Base-by-base conservation (phyloP, 148 eudicot species). In the Rhododendron kiyosumense region DNA sequence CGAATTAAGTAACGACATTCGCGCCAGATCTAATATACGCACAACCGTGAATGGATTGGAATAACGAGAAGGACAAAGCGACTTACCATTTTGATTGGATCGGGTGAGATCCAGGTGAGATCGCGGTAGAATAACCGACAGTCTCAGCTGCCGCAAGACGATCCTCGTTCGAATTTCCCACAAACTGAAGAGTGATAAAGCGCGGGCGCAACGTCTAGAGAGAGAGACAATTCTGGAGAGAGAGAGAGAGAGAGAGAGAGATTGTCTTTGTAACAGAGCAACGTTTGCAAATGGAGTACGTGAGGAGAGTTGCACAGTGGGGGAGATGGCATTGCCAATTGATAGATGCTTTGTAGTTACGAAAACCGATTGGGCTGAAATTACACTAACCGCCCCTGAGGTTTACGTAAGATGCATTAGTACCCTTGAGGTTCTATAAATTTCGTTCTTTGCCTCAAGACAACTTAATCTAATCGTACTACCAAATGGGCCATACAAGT, bases 81-180 rank as follows among this genome's bases (percentile, higher is more conserved):
- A 81, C 90, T 84, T 88, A 91, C 93, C 93, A 91, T 91, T 61
- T 84, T 88, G 85, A 87, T 78, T 14, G 83, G 77, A 71, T 45
- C 54, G 49, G 67, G 3, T 28, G 67, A 52, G 86, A 84, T 74
- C 81, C 86, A 22, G 69, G 71, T 24, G 51, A 84, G 81, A 74
- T 49, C 81, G 65, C 65, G 52, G 81, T 7, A 45, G 34, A 52
- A 1, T 67, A 76, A 84, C 46, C 63, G 18, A 73, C 49, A 6
- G 48, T 45, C 86, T 36, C 32, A 75, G 81, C 69, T 84, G 46
- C 78, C 12, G 18, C 84, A 65, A 17, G 7, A 20, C 32, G 84
- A 61, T 82, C 84, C 51, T 43, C 77, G 78, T 69, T 48, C 78
- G 59, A 83, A 46, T 69, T 69, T 61, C 41, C 26, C 61, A 8